Evolutionary conservation across 202 grass and related monocot species (phyloP).

Genomic region (Zizania palustris): DNA sequence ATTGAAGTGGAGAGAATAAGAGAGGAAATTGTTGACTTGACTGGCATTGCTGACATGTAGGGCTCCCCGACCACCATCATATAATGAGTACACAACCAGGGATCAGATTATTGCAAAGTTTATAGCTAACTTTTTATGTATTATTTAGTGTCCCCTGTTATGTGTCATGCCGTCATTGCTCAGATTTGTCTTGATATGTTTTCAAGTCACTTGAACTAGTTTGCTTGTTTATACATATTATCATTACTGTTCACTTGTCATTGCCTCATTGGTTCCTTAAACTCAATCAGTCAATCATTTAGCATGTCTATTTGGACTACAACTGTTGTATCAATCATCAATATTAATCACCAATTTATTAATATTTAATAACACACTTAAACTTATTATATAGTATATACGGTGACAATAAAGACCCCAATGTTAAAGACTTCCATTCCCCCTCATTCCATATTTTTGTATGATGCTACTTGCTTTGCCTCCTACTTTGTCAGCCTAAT

Average conservation of each 20-base stretch:
- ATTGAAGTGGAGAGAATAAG: neutral
- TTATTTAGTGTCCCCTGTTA: neutral
- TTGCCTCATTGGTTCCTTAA: neutral
- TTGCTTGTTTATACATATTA: neutral
- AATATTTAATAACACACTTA: neutral
- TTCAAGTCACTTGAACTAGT: neutral
- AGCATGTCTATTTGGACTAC: neutral
- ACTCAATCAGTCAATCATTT: conserved; percentile 11
- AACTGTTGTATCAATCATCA: neutral
- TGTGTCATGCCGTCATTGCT: conserved; percentile 10
- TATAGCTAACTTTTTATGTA: conserved; percentile 10
- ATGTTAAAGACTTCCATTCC: no score
- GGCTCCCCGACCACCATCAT: neutral
- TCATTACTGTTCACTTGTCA: neutral
- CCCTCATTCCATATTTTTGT: no score
- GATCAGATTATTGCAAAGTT: conserved; percentile 5
- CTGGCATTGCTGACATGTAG: neutral
- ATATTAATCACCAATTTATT: neutral
- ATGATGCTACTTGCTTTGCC: no score
- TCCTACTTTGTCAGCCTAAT: no score
- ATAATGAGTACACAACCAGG: neutral
- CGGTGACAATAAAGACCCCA: no score
- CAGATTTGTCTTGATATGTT: neutral
- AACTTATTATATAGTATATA: no score
- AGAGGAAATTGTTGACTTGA: neutral